A percentile compares a stretch with the other conserved stretches of the same genome.
Evolutionary conservation across 2,329 filamentous ascomycete species (phyloP).

Genomic region (Calonectria pteridis): DNA sequence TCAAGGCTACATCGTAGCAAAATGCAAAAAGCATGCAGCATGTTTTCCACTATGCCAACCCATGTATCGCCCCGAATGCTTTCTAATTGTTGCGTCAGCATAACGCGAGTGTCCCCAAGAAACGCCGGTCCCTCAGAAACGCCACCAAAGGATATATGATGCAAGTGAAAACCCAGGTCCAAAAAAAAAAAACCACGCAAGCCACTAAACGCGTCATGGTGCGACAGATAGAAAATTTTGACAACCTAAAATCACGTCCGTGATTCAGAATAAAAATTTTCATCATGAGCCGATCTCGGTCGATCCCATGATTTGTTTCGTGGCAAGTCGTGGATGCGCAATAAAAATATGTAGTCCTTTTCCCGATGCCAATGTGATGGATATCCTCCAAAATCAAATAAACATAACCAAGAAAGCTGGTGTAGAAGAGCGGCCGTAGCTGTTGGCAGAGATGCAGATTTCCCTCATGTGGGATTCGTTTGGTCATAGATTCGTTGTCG

Average conservation of each 20-base stretch:
- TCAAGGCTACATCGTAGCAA: slow-evolving; percentile 6
- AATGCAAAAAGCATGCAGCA: slow-evolving; percentile 7
- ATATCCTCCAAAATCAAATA: slow-evolving; percentile 20
- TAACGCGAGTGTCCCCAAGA: slow-evolving; percentile 24
- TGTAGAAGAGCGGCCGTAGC: slow-evolving; percentile 38
- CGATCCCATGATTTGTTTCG: background rate
- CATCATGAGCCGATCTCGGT: background rate
- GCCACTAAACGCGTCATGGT: background rate
- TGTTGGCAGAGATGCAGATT: slow-evolving; percentile 30
- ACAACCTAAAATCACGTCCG: background rate
- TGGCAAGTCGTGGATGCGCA: background rate
- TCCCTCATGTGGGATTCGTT: slow-evolving; percentile 8
- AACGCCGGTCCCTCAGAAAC: slow-evolving; percentile 36
- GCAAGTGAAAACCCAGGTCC: slow-evolving; percentile 17
- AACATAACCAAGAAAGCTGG: slow-evolving; percentile 30
- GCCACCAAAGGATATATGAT: slow-evolving; percentile 35
- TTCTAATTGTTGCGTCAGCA: slow-evolving; percentile 18
- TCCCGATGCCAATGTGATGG: background rate
- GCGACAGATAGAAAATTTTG: background rate
- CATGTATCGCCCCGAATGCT: slow-evolving; percentile 13
- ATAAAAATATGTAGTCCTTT: background rate
- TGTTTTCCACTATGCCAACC: slow-evolving; percentile 11
- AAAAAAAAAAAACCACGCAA: slow-evolving; percentile 2
- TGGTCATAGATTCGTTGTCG: slow-evolving; percentile 33
- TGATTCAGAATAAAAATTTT: background rate